Base-by-base conservation (phyloP, 1,284 basidiomycete genomes). In the Malassezia brasiliensis region DNA sequence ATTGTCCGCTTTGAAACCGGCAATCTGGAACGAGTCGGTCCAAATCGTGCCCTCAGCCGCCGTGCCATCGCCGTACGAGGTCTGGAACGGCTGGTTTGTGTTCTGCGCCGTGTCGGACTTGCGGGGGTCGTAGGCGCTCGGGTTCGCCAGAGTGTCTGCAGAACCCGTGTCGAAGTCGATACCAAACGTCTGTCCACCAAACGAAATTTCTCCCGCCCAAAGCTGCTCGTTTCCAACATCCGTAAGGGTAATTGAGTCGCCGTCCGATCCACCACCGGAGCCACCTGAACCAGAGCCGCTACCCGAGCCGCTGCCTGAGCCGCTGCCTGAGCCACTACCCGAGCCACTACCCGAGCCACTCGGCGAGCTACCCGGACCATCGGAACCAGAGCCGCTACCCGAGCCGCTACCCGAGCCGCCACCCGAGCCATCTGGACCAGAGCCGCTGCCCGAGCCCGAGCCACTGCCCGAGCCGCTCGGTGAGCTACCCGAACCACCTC, bases 61-160 rank as follows among this genome's bases (percentile, higher is more conserved):
- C 9, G 80, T 80, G 17, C 81, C 80, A 64, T 83, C 82, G 8
- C 79, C 82, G 66, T 81, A 85, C 3, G 64, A 17, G 54, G 83
- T 78, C 7, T 40, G 52, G 74, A 83, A 83, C 0, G 60, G 62
- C 53, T 72, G 68, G 44, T 60, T 57, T 38, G 67, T 68, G 31
- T 60, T 55, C 22, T 36, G 30, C 2, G 64, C 60, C n/a, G 64
- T 63, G 35, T 61, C 50, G 17, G 68, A 67, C 12, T 47, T 42
- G 32, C 45, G 48, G 2, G 72, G 72, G 15, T 36, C 48, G 60
- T 65, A 74, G 10, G 56, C 61, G 39, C 59, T 62, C 17, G 47
- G 53, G 59, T 74, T 68, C 51, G 70, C 67, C 35, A 73, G 55
- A 17, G 63, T 62, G 59, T 74, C 70, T 7, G 65, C 61, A 19